Conservation (phyloP, 495 filamentous ascomycete genomes). For the Aspergillus taichungensis region DNA sequence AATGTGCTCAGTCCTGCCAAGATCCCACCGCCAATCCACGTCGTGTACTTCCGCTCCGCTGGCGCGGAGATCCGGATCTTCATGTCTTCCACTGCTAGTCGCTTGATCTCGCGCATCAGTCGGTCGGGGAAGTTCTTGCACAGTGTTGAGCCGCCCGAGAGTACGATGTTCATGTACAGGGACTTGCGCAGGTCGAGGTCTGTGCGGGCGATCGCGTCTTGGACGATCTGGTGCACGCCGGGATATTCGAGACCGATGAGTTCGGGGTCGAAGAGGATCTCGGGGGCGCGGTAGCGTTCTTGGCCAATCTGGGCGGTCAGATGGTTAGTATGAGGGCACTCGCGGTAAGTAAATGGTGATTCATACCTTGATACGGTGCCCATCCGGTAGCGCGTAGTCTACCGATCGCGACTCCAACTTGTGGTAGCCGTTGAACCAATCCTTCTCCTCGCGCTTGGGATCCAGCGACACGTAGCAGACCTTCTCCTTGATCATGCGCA, state of each 20-base stretch:
- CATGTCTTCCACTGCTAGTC: constrained; percentile 95
- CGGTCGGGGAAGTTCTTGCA: constrained; percentile 93
- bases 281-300: constrained; percentile 90
- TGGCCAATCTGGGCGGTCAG: constrained; percentile 54
- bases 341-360: background rate
- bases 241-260: constrained; percentile 96
- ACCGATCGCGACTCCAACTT: constrained; percentile 57
- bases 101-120: constrained; percentile 82
- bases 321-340: background rate
- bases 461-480: constrained; percentile 84
- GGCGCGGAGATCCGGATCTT: constrained; percentile 97
- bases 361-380: constrained; percentile 75
- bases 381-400: constrained; percentile 86
- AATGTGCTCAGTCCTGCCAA: constrained; percentile 95
- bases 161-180: constrained; percentile 90
- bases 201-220: constrained; percentile 93
- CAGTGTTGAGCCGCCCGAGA: constrained; percentile 89
- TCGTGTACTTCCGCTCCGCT: constrained; percentile 94
- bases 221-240: constrained; percentile 93
- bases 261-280: constrained; percentile 97
- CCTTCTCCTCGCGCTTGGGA: constrained; percentile 90
- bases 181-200: constrained; percentile 94
- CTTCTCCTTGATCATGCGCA: constrained; percentile 94
- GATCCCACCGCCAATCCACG: constrained; percentile 98
- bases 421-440: constrained; percentile 61